phyloP scores from a whole-genome alignment of 2,329 filamentous ascomycete genomes.

The Diaporthe sp. region DNA sequence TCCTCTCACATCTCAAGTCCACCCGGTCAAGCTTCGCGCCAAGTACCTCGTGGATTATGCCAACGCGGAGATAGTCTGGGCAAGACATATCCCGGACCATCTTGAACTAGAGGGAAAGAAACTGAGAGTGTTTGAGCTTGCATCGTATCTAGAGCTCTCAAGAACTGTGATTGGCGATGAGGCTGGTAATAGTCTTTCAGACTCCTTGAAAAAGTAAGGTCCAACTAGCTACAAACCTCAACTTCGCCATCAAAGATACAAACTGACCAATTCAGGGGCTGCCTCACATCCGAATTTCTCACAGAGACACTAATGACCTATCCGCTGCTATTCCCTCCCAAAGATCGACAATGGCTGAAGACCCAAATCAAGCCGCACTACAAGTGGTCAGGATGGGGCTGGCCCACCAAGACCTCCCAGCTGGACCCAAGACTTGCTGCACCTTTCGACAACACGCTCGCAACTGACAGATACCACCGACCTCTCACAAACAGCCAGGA shows the following conservation, averaged over 20 bases:
- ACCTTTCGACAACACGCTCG: neutral
- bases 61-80: neutral
- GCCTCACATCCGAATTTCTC: neutral
- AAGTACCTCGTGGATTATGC: neutral
- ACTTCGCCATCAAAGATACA: neutral
- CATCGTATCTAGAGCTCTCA: neutral
- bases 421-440: neutral
- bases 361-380: neutral
- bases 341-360: neutral
- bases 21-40: neutral
- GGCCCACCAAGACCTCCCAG: neutral
- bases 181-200: neutral
- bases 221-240: neutral
- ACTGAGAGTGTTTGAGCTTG: neutral
- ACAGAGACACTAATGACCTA: constrained; percentile 1
- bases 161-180: neutral
- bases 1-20: neutral
- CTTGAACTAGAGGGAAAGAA: neutral
- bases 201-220: neutral
- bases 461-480: neutral
- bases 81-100: neutral
- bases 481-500: neutral
- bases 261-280: neutral
- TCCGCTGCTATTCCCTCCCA: neutral
- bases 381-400: neutral